These are phyloP conservation scores for Lentinula sp. DNA, from an alignment of 768 basidiomycete genomes.

Conservation along the genomic window DNA sequence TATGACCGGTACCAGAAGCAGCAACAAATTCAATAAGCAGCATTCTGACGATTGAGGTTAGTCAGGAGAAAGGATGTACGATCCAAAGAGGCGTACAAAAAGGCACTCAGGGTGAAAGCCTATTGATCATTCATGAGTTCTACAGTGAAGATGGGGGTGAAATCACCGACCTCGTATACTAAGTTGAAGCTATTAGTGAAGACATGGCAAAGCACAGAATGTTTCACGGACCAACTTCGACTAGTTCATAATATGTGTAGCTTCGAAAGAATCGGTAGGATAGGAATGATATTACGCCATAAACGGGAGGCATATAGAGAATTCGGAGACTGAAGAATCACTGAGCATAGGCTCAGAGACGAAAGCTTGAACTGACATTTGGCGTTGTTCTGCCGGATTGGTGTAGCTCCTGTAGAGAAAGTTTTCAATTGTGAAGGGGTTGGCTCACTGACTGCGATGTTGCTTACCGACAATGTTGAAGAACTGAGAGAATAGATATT, in stretches of 20 bases:
- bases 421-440: neutral
- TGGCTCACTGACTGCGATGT: neutral
- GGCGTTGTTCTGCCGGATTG: conserved; percentile 68
- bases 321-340: conserved; percentile 53
- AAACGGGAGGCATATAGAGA: conserved; percentile 79
- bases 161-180: conserved; percentile 61
- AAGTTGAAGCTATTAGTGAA: conserved; percentile 18
- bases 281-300: conserved; percentile 78
- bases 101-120: conserved; percentile 82
- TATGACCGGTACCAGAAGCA: conserved; percentile 54
- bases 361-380: conserved; percentile 49
- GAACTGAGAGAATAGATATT: conserved; percentile 50
- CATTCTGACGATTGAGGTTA: conserved; percentile 35
- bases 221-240: conserved; percentile 37
- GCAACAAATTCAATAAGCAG: conserved; percentile 85
- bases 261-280: conserved; percentile 80
- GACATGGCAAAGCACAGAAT: neutral
- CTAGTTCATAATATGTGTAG: conserved; percentile 60
- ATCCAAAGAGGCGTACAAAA: conserved; percentile 49
- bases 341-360: neutral
- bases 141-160: neutral
- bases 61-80: neutral
- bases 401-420: conserved; percentile 58
- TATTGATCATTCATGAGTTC: conserved; percentile 21
- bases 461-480: conserved; percentile 59